Evolutionary conservation across 2,329 filamentous ascomycete genomes (phyloP).

Genomic region (Hypoxylon sp.): DNA sequence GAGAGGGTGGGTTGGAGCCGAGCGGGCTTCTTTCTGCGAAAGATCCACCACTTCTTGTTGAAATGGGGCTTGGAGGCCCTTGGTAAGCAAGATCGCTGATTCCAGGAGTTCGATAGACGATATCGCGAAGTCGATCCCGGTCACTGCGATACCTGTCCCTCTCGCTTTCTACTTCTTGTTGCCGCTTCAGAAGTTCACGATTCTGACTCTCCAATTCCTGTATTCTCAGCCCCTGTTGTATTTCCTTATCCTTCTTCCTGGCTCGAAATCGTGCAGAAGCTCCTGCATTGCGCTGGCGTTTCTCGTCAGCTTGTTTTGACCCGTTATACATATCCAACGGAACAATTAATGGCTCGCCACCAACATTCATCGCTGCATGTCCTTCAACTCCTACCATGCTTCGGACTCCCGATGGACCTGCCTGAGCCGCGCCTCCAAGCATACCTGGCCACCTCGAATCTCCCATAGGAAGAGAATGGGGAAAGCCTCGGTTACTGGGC

Average conservation of each 20-base stretch:
- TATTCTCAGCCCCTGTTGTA: slow-evolving; percentile 78
- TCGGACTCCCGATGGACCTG: slow-evolving; percentile 37
- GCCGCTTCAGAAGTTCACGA: slow-evolving; percentile 71
- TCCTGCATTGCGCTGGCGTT: slow-evolving; percentile 86
- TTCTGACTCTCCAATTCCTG: slow-evolving; percentile 78
- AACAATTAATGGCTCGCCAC: slow-evolving; percentile 67
- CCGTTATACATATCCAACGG: slow-evolving; percentile 86
- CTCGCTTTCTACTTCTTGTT: slow-evolving; percentile 72
- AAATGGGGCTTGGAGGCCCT: slow-evolving; percentile 67
- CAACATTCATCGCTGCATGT: slow-evolving; percentile 48
- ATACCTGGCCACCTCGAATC: slow-evolving; percentile 49
- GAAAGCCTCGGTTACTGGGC: slow-evolving; percentile 43
- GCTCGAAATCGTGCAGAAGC: slow-evolving; percentile 87
- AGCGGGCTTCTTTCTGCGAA: slow-evolving; percentile 59
- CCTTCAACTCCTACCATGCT: slow-evolving; percentile 51
- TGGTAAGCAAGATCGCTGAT: slow-evolving; percentile 67
- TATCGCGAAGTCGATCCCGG: slow-evolving; percentile 78
- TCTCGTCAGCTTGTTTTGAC: slow-evolving; percentile 87
- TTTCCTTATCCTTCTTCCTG: slow-evolving; percentile 86
- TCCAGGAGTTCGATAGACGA: slow-evolving; percentile 73
- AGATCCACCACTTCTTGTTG: slow-evolving; percentile 56
- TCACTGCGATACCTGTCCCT: slow-evolving; percentile 81
- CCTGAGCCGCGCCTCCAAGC: slow-evolving; percentile 39
- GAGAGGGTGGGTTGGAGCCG: slow-evolving; percentile 43
- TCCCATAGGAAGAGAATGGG: slow-evolving; percentile 36